phyloP scores from a whole-genome alignment of 768 basidiomycete genomes.

The Mrakia blollopis region DNA sequence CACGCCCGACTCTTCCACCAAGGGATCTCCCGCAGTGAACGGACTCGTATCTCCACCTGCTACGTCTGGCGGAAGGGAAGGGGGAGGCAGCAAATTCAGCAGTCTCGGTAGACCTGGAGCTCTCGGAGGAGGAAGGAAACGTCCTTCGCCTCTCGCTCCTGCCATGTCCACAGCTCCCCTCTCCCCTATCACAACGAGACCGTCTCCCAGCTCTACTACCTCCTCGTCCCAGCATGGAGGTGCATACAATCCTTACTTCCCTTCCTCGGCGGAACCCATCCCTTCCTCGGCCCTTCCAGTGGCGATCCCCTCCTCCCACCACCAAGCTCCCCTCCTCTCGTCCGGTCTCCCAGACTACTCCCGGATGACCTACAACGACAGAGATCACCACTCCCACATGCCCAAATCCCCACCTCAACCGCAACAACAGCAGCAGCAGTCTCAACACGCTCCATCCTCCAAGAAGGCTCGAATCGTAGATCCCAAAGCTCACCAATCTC shows the following conservation, averaged over 20 bases:
- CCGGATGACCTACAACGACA: conserved; percentile 24
- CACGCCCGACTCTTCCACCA: conserved; percentile 36
- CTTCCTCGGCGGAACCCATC: neutral
- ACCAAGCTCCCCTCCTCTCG: neutral
- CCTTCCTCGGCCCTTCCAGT: conserved; percentile 8
- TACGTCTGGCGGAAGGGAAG: neutral
- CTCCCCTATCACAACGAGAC: conserved; percentile 23
- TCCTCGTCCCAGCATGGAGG: too few relatives aligned
- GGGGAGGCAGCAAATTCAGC: neutral
- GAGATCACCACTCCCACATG: conserved; percentile 7
- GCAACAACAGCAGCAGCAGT: neutral
- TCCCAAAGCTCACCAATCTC: neutral
- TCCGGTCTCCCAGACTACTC: conserved; percentile 31
- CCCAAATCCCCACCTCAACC: neutral
- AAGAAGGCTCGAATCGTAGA: conserved; percentile 28
- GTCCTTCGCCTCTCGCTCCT: conserved; percentile 28
- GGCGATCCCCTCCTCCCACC: conserved; percentile 15
- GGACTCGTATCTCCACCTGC: neutral
- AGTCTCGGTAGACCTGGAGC: conserved; percentile 2
- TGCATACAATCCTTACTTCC: conserved; percentile 30
- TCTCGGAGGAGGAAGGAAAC: conserved; percentile 20
- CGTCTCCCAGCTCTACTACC: neutral
- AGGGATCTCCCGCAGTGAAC: neutral
- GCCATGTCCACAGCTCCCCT: conserved; percentile 26
- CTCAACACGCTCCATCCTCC: neutral